Percentiles rank a stretch among this genome's conserved stretches.
These are phyloP conservation scores for Sutorius australiensis DNA, from an alignment of 768 basidiomycete genomes.

Conservation along the genomic window DNA sequence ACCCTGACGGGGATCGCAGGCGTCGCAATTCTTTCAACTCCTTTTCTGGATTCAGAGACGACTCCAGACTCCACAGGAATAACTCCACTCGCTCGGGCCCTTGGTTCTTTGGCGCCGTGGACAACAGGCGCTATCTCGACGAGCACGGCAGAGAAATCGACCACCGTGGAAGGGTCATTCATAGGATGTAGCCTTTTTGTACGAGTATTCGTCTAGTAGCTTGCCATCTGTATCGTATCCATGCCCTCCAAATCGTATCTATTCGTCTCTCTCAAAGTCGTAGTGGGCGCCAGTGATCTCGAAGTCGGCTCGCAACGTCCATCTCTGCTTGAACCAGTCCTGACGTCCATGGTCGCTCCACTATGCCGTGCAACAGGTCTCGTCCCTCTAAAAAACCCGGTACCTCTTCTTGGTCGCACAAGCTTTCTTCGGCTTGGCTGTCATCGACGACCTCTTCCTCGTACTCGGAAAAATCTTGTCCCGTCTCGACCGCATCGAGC, in stretches of 20 bases:
- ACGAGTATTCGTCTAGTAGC: background rate
- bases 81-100: slow-evolving; percentile 18
- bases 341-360: slow-evolving; percentile 14
- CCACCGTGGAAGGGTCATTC: slow-evolving; percentile 21
- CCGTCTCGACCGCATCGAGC: background rate
- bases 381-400: slow-evolving; percentile 50
- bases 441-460: background rate
- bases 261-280: slow-evolving; percentile 35
- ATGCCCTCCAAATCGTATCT: background rate
- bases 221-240: background rate
- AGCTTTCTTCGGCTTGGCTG: background rate
- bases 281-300: slow-evolving; percentile 65
- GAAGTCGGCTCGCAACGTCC: slow-evolving; percentile 56
- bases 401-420: background rate
- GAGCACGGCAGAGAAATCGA: slow-evolving; percentile 29
- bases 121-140: slow-evolving; percentile 18
- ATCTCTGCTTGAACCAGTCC: slow-evolving; percentile 48
- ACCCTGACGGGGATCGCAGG: slow-evolving; percentile 12
- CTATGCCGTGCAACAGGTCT: slow-evolving; percentile 43
- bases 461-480: background rate
- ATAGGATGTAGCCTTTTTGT: slow-evolving; percentile 21
- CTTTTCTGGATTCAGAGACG: slow-evolving; percentile 20
- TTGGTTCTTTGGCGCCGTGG: slow-evolving; percentile 19
- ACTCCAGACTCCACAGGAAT: slow-evolving; percentile 12
- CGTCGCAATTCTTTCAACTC: slow-evolving; percentile 29